These are phyloP conservation scores for Epichloe coenophiala DNA, from an alignment of 2,329 filamentous ascomycete species.

Conservation along the genomic window DNA sequence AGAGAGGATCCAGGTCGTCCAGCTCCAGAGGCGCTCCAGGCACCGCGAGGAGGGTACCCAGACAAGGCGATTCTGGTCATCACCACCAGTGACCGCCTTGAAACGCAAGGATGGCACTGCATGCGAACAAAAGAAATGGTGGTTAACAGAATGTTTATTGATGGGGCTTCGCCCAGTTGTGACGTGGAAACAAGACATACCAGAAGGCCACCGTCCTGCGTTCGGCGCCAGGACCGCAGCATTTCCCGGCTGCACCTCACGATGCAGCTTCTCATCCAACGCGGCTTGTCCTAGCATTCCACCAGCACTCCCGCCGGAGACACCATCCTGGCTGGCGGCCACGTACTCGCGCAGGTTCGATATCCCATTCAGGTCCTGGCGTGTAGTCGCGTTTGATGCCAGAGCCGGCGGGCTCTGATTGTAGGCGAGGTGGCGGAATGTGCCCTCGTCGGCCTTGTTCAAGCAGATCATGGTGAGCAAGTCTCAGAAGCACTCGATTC, in stretches of 20 bases:
- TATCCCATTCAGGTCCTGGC: constrained; percentile 42
- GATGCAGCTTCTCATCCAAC: constrained; percentile 14
- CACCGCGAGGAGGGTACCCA: constrained; percentile 16
- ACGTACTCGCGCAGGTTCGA: constrained; percentile 34
- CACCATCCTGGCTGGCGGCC: constrained; percentile 21
- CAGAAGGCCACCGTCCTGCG: constrained; percentile 16
- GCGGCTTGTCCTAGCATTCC: constrained; percentile 8
- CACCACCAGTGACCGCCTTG: constrained; percentile 24
- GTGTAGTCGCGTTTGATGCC: constrained; percentile 34
- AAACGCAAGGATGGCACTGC: constrained; percentile 19
- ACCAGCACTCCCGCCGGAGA: constrained; percentile 14
- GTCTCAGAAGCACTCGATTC: too few relatives aligned
- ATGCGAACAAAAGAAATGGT: too few relatives aligned
- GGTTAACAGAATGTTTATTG: too few relatives aligned
- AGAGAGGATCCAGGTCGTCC: constrained; percentile 28
- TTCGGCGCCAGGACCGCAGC: constrained; percentile 4
- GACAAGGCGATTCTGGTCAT: constrained; percentile 23
- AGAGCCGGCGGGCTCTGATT: constrained; percentile 40
- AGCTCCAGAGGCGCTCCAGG: constrained; percentile 23
- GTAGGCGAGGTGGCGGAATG: constrained; percentile 32
- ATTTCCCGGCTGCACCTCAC: neutral
- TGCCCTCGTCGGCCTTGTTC: constrained; percentile 38
- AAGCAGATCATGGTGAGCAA: constrained; percentile 35
- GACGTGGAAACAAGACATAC: neutral
- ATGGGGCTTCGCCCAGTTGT: constrained; percentile 9